These are phyloP conservation scores for Boletellus sp. DNA, from an alignment of 1,284 basidiomycete species.

Conservation along the genomic window DNA sequence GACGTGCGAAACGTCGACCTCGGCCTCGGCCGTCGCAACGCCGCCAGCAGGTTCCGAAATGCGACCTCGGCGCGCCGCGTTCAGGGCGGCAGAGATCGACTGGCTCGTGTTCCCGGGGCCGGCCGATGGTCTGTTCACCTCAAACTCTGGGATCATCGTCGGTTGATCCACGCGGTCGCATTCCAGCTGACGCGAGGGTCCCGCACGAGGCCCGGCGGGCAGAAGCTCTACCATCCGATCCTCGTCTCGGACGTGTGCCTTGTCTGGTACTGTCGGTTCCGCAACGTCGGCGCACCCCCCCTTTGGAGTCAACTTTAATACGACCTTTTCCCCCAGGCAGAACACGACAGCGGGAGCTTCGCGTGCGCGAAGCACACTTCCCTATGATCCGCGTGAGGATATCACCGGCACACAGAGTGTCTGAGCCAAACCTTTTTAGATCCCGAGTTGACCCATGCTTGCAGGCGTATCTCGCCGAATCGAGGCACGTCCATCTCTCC, in stretches of 20 bases:
- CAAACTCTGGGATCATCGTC: not conserved
- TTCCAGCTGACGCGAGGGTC: not conserved
- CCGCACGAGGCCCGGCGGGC: not conserved
- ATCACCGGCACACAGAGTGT: not conserved
- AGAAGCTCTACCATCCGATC: constrained; percentile 8
- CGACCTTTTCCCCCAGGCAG: constrained; percentile 25
- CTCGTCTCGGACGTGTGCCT: constrained; percentile 7
- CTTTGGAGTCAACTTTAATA: constrained; percentile 22
- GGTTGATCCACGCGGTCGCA: not conserved
- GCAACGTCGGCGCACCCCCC: constrained; percentile 20
- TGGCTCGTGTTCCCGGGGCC: constrained; percentile 3
- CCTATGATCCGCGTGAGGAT: constrained; percentile 17
- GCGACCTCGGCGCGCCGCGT: constrained; percentile 2
- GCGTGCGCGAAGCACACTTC: constrained; percentile 21
- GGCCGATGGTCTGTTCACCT: constrained; percentile 1
- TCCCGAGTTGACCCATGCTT: constrained; percentile 35
- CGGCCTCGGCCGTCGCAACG: not conserved
- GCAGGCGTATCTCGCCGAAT: constrained; percentile 30
- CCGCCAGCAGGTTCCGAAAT: not conserved
- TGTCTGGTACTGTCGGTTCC: constrained; percentile 2
- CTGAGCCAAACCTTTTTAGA: constrained; percentile 32
- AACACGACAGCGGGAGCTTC: constrained; percentile 19
- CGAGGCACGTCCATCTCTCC: constrained; percentile 15
- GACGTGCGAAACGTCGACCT: not conserved
- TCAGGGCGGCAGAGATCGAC: constrained; percentile 1